Evolutionary conservation across 2,329 filamentous ascomycete genomes (phyloP).

Genomic region (Exophiala bonariae): DNA sequence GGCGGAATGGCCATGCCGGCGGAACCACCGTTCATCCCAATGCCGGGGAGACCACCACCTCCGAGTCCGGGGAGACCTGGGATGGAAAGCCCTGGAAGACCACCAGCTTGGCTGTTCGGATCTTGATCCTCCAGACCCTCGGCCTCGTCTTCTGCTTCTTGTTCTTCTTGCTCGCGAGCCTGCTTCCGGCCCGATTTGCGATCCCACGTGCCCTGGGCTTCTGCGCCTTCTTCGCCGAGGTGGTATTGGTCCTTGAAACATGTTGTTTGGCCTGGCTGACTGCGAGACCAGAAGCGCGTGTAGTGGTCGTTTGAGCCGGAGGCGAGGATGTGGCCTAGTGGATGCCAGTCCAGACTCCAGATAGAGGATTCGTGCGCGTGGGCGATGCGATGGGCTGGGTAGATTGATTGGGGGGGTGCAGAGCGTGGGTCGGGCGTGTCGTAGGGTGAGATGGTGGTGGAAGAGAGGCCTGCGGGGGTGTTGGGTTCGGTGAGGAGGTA

Average conservation of each 20-base stretch:
- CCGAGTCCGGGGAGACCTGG: conserved; percentile 20
- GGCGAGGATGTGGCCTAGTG: conserved; percentile 89
- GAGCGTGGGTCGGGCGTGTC: conserved; percentile 78
- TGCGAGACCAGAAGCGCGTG: conserved; percentile 93
- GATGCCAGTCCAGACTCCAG: conserved; percentile 98
- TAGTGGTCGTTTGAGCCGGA: conserved; percentile 96
- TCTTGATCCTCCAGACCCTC: conserved; percentile 91
- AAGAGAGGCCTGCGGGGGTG: conserved; percentile 69
- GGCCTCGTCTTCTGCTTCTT: conserved; percentile 88
- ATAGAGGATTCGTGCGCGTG: conserved; percentile 94
- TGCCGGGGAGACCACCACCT: conserved; percentile 5
- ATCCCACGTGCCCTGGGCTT: conserved; percentile 93
- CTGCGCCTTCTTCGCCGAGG: conserved; percentile 88
- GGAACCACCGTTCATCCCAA: conserved; percentile 8
- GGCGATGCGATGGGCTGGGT: conserved; percentile 81
- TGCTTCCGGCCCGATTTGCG: conserved; percentile 74
- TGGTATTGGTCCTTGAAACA: conserved; percentile 90
- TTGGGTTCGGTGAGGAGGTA: conserved; percentile 97
- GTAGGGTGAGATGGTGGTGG: conserved; percentile 69
- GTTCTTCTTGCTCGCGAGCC: conserved; percentile 87
- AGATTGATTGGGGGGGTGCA: conserved; percentile 84
- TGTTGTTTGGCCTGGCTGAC: conserved; percentile 75
- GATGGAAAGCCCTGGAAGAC: conserved; percentile 20
- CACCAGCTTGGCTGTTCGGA: conserved; percentile 26
- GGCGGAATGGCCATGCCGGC: conserved; percentile 23